Base-by-base conservation (phyloP, 345 rosid species). In the Sisymbrium irio region DNA sequence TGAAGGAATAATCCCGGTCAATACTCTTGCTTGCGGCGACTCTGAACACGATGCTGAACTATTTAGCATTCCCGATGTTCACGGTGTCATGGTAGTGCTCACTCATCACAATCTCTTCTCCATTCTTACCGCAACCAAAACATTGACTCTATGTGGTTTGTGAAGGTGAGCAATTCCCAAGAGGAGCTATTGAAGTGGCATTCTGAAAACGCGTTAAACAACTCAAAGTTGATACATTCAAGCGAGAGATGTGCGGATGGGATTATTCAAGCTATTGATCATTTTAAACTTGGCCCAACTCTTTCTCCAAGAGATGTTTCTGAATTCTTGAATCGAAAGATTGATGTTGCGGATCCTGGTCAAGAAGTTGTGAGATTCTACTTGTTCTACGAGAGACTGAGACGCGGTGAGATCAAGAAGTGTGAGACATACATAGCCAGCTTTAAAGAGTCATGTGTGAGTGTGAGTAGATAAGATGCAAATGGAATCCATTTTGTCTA, bases 11-110 rank as follows among this genome's bases (percentile, higher is more conserved):
- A 73, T 80, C 36, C 99, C 99, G 8, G 55, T 13, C n/a, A 90
- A 85, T 67, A 95, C 96, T 60, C 97, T 95, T 79, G 99, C 76
- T 35, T 92, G 99, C 47, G 99, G 99, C 40, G 99, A 95, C 80
- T 95, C 99, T 54, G 99, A 97, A 77, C 93, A 95, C 37, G 99
- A 95, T 79, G 96, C 99, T 22, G 99, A 92, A 56, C 85, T 95
- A 17, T 92, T 89, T 79, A 84, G 89, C 86, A 90, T 95, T 73
- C 96, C 98, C 1, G 86, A 85, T 50, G 93, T 95, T 35, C 77
- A 87, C 32, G 98, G 98, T 19, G 99, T 95, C 56, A 92, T 92
- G 99, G 99, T 89, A 71, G 17, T 32, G 55, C 87, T 78, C 54
- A 49, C 9, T 30, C 60, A 58, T 53, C 20, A 46, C 62, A 33